phyloP scores from a whole-genome alignment of 306 rosid species.

The Urtica urens region DNA sequence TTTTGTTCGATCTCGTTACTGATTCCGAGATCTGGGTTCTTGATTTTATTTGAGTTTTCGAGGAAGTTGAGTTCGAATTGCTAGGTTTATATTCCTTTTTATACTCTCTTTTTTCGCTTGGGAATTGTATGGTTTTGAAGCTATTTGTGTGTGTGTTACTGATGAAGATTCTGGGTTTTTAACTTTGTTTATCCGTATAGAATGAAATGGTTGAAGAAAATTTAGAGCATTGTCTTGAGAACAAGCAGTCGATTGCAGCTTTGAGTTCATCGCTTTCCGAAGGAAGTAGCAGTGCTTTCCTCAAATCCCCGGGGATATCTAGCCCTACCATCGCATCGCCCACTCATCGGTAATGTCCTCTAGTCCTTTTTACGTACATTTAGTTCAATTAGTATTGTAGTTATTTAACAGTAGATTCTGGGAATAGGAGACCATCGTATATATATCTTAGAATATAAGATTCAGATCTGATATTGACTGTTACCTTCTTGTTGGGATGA shows the following conservation, averaged over 20 bases:
- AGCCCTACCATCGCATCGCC: slow-evolving; percentile 64
- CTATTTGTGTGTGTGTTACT: slow-evolving; percentile 7
- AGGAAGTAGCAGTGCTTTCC: slow-evolving; percentile 57
- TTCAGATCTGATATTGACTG: background rate
- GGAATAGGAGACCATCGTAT: no score
- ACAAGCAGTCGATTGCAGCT: slow-evolving; percentile 75
- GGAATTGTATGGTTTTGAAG: background rate
- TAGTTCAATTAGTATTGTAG: slow-evolving; percentile 11
- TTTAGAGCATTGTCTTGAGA: slow-evolving; percentile 72
- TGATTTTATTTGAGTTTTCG: slow-evolving; percentile 20
- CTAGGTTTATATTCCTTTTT: slow-evolving; percentile 31
- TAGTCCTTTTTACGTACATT: slow-evolving; percentile 2
- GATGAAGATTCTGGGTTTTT: slow-evolving; percentile 29
- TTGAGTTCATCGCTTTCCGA: slow-evolving; percentile 77
- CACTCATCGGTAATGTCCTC: slow-evolving; percentile 45
- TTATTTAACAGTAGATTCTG: background rate
- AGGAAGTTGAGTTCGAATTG: slow-evolving; percentile 18
- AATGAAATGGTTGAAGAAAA: slow-evolving; percentile 54
- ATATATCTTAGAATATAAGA: no score
- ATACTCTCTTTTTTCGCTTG: background rate
- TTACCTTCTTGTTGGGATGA: background rate
- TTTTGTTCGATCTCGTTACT: slow-evolving; percentile 34
- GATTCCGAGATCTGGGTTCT: slow-evolving; percentile 57
- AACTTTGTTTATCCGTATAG: slow-evolving; percentile 30
- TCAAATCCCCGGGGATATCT: slow-evolving; percentile 56